These are phyloP conservation scores for Hericium rajendrae DNA, from an alignment of 768 basidiomycete genomes.

Conservation along the genomic window DNA sequence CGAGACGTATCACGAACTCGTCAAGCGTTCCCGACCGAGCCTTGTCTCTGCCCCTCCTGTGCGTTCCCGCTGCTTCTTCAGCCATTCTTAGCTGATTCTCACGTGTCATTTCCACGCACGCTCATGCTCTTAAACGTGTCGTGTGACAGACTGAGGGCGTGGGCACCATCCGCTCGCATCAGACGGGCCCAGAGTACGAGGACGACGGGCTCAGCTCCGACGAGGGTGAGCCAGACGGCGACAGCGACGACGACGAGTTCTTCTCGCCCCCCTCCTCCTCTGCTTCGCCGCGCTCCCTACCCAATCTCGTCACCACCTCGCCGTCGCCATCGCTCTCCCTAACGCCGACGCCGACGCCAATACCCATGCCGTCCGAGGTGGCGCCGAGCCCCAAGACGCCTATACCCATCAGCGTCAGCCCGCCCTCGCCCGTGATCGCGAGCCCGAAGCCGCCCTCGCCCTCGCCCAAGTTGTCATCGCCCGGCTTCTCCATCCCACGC, in stretches of 20 bases:
- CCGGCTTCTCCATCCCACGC: conserved; percentile 14
- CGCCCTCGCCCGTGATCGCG: conserved; percentile 13
- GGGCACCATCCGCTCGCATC: conserved; percentile 67
- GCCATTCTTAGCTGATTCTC: background rate
- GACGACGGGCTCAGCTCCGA: conserved; percentile 70
- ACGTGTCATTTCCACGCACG: background rate
- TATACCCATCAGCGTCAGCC: conserved; percentile 9
- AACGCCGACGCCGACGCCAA: background rate
- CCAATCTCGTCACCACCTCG: conserved; percentile 19
- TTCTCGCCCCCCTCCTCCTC: conserved; percentile 24
- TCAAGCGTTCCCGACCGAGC: conserved; percentile 53
- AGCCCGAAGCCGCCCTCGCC: conserved; percentile 17
- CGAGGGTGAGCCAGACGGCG: conserved; percentile 35
- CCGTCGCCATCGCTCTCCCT: conserved; percentile 10
- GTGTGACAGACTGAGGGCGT: conserved; percentile 67
- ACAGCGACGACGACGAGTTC: conserved; percentile 25
- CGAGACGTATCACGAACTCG: conserved; percentile 54
- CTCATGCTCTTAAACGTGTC: background rate
- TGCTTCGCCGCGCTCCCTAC: conserved; percentile 14
- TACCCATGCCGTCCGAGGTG: conserved; percentile 11
- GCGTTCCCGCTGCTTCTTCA: conserved; percentile 1
- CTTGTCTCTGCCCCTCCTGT: conserved; percentile 75
- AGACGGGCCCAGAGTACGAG: conserved; percentile 44
- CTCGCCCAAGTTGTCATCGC: conserved; percentile 8
- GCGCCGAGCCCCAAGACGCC: conserved; percentile 14